Evolutionary conservation across 2,329 filamentous ascomycete genomes (phyloP).

Genomic region (Trichoderma atroviride): DNA sequence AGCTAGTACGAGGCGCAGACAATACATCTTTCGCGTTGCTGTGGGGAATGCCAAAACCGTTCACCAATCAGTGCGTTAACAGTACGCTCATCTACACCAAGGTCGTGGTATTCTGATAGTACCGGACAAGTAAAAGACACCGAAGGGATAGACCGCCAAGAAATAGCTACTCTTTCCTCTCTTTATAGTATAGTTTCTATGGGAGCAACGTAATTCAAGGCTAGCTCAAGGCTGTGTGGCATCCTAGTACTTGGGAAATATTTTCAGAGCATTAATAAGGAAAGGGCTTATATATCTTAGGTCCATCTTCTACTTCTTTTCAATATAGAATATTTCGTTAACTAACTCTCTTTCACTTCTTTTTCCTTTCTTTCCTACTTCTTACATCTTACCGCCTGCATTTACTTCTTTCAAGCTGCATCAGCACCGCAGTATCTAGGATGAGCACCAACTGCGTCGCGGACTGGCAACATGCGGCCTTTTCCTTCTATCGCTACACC

Average conservation of each 20-base stretch:
- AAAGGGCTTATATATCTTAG: background rate
- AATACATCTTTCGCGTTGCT: background rate
- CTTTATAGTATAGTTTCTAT: background rate
- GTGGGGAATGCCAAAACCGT: background rate
- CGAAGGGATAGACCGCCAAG: background rate
- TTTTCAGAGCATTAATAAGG: background rate
- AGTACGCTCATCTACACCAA: slow-evolving; percentile 1
- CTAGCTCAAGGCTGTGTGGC: background rate
- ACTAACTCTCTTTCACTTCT: background rate
- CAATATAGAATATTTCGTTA: background rate
- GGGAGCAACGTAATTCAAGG: background rate
- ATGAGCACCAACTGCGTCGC: slow-evolving; percentile 7
- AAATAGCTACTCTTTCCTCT: background rate
- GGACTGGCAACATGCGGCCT: slow-evolving; percentile 22
- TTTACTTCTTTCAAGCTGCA: background rate
- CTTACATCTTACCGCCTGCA: background rate
- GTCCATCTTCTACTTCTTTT: background rate
- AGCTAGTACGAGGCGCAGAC: background rate
- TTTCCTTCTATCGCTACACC: slow-evolving; percentile 23
- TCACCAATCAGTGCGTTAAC: slow-evolving; percentile 5
- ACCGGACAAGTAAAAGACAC: background rate
- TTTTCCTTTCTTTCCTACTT: background rate
- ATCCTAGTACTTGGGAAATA: background rate
- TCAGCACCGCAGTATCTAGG: background rate
- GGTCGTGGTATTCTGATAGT: background rate